phyloP scores from a whole-genome alignment of 2,329 filamentous ascomycete genomes.

The Fusarium sp. region DNA sequence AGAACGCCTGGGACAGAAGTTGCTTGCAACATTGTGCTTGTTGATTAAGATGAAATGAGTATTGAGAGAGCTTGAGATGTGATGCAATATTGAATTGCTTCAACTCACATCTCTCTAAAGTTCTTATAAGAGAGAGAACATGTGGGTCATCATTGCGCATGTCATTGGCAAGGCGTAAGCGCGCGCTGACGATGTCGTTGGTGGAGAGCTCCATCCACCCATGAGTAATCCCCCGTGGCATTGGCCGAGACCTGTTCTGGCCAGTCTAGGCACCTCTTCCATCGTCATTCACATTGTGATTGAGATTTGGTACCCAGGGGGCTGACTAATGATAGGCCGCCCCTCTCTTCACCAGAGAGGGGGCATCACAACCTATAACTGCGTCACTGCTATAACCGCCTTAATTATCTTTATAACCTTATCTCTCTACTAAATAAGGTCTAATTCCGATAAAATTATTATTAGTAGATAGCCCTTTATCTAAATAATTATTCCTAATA shows the following conservation, averaged over 20 bases:
- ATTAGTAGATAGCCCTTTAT: too few relatives aligned
- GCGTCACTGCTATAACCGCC: too few relatives aligned
- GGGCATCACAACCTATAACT: too few relatives aligned
- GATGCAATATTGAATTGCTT: background rate
- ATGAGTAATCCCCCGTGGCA: background rate
- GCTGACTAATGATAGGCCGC: too few relatives aligned
- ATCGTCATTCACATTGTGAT: background rate
- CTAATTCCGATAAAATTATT: too few relatives aligned
- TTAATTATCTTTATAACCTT: too few relatives aligned
- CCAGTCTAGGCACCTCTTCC: background rate
- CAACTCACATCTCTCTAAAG: background rate
- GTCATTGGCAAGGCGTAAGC: constrained; percentile 22
- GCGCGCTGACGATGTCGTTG: background rate
- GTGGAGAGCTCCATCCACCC: background rate
- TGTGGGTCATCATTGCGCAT: background rate
- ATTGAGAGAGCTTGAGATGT: background rate
- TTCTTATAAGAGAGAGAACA: background rate
- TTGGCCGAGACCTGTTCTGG: background rate
- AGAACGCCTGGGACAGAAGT: constrained; percentile 43
- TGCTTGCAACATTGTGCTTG: constrained; percentile 27
- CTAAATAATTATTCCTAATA: too few relatives aligned
- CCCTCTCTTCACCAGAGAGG: too few relatives aligned
- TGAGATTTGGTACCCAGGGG: background rate
- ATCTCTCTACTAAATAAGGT: too few relatives aligned
- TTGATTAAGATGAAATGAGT: background rate